Base-by-base conservation (phyloP, 2,329 filamentous ascomycete species). In the Trichoderma sp. region DNA sequence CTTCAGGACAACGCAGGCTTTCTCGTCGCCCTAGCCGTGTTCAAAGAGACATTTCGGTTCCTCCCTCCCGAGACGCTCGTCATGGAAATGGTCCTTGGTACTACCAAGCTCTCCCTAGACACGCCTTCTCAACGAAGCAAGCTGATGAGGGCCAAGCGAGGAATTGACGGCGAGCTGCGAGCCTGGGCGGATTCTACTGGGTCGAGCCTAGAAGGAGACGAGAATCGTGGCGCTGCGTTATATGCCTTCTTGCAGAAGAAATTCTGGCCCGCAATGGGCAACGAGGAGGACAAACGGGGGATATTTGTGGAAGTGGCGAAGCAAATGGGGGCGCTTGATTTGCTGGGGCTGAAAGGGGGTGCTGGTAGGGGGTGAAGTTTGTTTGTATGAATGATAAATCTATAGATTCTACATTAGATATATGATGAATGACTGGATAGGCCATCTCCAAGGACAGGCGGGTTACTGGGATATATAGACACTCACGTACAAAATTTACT, bases 51-150 rank as follows among this genome's bases (percentile, higher is more conserved):
- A 4, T 84, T 86, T 71, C 72, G 77, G 33, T 85, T 84, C 72
- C 71, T 79, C 4, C 83, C 83, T 2, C 75, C 83, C 0, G 84
- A 85, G 68, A 76, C 80, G 16, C 78, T 86, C 64, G 81, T 81
- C 35, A 75, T 86, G 31, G 84, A 86, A 74, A 77, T 86, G 72
- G 70, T 82, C 14, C 72, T 85, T 33, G 81, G 80, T 63, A 83
- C 82, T 1, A 81, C 80, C 5, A 82, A 82, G 73, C 74, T 86
- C 8, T 73, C 78, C 10, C 82, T 81, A 78, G 81, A 84, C 43
- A 81, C 79, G 24, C 77, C 81, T 0, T 69, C 76, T 47, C 79
- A 81, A 67, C 77, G 83, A 31, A 76, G 77, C 27, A 80, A 80
- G 70, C 79, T 86, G 24, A 77, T 84, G 49, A 72, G 75, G 16